A percentile compares a stretch with the other conserved stretches of the same genome.
These are phyloP conservation scores for Fusarium devonianum DNA, from an alignment of 2,329 filamentous ascomycete species.

Conservation along the genomic window DNA sequence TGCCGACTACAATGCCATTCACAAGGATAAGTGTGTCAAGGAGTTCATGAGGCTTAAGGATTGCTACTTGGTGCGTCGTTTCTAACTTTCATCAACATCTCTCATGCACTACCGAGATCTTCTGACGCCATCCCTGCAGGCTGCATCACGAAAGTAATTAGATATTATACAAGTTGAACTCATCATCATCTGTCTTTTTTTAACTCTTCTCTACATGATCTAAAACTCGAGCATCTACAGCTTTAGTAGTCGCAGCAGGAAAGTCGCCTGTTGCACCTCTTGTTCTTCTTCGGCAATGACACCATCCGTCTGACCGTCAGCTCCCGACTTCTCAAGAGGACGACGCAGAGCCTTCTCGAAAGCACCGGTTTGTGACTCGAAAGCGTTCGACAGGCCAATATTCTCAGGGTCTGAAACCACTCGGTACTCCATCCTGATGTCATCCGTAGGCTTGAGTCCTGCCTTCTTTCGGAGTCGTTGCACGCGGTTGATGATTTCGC, in stretches of 20 bases:
- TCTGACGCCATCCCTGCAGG: conserved; percentile 27
- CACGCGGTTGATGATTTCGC: conserved; percentile 92
- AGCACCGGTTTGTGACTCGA: conserved; percentile 69
- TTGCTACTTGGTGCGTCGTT: conserved; percentile 76
- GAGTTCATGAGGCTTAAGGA: conserved; percentile 88
- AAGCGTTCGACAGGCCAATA: conserved; percentile 74
- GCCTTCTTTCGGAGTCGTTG: conserved; percentile 95
- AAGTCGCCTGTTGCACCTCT: conserved; percentile 83
- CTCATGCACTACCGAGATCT: background rate
- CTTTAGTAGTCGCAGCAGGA: conserved; percentile 78
- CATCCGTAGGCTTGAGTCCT: conserved; percentile 87
- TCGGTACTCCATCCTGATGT: conserved; percentile 92
- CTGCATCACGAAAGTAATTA: conserved; percentile 38
- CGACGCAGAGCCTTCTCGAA: conserved; percentile 82
- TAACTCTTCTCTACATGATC: conserved; percentile 18
- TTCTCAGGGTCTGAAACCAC: conserved; percentile 81
- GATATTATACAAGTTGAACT: conserved; percentile 10
- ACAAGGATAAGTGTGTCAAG: conserved; percentile 87
- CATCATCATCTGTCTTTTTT: conserved; percentile 17
- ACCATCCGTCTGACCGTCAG: conserved; percentile 32
- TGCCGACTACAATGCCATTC: conserved; percentile 85
- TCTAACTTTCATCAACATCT: background rate
- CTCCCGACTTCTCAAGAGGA: conserved; percentile 65
- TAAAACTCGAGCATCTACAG: conserved; percentile 56
- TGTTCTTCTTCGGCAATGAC: conserved; percentile 85